A percentile compares a stretch with the other conserved stretches of the same genome.
phyloP scores from a whole-genome alignment of 371 early-diverging fungal species.

The Haplosporangium sp. region DNA sequence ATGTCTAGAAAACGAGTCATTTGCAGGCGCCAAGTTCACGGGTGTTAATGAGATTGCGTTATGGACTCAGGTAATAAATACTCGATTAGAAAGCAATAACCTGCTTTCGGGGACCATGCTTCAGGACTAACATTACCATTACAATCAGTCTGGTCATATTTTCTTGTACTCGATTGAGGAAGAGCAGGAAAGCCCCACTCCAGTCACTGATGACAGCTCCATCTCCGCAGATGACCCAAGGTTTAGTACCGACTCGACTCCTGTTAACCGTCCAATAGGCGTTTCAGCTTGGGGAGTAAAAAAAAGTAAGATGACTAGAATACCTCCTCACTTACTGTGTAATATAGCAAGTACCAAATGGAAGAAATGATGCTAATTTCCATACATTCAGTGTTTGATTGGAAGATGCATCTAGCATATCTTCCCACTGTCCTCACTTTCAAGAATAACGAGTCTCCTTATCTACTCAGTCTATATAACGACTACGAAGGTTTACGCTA shows the following conservation, averaged over 20 bases:
- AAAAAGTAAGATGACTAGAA: background rate
- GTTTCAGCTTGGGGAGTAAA: background rate
- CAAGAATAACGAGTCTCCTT: background rate
- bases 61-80: conserved; percentile 37
- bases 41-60: conserved; percentile 14
- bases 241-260: background rate
- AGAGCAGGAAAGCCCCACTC: background rate
- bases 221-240: conserved; percentile 1
- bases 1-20: conserved; percentile 23
- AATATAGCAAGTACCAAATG: too few species aligned
- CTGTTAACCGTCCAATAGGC: background rate
- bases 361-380: background rate
- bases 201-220: background rate
- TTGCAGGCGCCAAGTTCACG: conserved; percentile 43
- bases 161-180: conserved; percentile 21
- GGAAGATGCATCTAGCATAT: conserved; percentile 11
- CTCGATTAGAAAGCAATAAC: too few species aligned
- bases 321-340: too few species aligned
- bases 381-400: conserved; percentile 11
- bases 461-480: conserved; percentile 26
- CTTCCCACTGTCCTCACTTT: conserved; percentile 12
- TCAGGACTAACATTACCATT: background rate
- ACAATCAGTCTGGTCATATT: conserved; percentile 32
- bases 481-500: conserved; percentile 11
- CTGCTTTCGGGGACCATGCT: too few species aligned